Base-by-base conservation (phyloP, 176 grass and related monocot species). In the Aegilops bicornis region DNA sequence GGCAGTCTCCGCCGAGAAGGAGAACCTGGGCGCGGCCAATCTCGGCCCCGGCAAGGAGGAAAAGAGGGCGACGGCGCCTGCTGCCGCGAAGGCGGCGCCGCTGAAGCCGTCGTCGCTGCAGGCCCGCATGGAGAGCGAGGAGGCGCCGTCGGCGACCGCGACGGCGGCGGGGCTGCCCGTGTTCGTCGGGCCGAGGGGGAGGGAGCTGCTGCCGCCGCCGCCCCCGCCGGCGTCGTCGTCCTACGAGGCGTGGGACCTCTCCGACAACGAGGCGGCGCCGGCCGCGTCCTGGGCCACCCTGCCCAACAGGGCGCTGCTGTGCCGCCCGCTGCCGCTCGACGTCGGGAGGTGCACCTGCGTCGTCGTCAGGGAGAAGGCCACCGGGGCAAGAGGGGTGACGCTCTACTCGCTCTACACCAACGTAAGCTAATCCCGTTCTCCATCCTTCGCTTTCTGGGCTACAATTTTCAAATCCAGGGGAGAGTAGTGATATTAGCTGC, bases 181-280 rank as follows among this genome's bases (percentile, higher is more conserved):
- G 69, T 31, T 88, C 35, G 24, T 83, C 67, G 89, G 78, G 50
- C 79, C 88, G 2, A 79, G 82, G 77, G 87, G 89, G 25, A 76
- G 91, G 90, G 92, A 92, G 72, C 84, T 89, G 47, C 76, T 89
- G 71, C 68, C 86, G 9, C 90, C 83, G 29, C 58, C 88, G 43
- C 19, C 83, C 27, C 76, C 84, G 42, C 58, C 88, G 72, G 24
- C 79, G 24, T 84, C 93, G 29, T 86, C 90, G 37, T 92, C 84
- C 11, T 98, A 89, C 35, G 96, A 95, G 79, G 89, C 91, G 37
- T 98, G 96, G 96, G 93, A 98, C 76, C 94, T 98, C 86, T 96
- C 93, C 24, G 92, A 96, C 83, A 92, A 87, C 37, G 93, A 96
- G 75, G 90, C 96, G 16, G 93, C 93, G 27, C 93, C 93, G 22